Conservation (phyloP, 2,329 filamentous ascomycete species). For the Leptographium galeiforme region DNA sequence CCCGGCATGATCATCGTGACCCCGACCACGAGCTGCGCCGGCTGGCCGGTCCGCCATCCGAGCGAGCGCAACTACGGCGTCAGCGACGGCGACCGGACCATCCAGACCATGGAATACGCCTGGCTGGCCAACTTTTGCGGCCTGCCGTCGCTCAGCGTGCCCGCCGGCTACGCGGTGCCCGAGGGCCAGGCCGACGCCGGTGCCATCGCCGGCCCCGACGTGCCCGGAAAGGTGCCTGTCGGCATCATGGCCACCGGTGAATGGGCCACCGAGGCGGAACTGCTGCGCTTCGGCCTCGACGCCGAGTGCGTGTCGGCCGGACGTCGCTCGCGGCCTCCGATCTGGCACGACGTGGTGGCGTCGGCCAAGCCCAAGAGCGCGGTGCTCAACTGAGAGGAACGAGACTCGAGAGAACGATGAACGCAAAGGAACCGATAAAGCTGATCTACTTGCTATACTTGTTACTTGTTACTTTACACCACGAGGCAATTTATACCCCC, state of each 20-base stretch:
- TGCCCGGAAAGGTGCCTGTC: slow-evolving; percentile 30
- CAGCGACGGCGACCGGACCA: slow-evolving; percentile 31
- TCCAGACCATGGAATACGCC: slow-evolving; percentile 34
- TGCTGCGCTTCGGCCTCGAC: slow-evolving; percentile 35
- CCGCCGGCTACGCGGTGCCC: slow-evolving; percentile 30
- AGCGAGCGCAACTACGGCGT: slow-evolving; percentile 26
- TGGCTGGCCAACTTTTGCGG: slow-evolving; percentile 40
- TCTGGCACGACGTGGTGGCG: slow-evolving; percentile 32
- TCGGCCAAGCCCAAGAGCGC: slow-evolving; percentile 16
- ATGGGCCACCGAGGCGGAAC: slow-evolving; percentile 36
- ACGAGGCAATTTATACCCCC: no score
- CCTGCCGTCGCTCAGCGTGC: slow-evolving; percentile 29
- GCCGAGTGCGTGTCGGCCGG: slow-evolving; percentile 26
- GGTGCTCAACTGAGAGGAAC: not conserved
- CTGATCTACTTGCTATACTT: no score
- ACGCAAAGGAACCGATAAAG: no score
- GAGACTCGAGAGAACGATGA: no score
- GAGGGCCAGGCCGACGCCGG: slow-evolving; percentile 19
- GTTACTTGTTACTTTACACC: no score
- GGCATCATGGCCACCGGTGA: slow-evolving; percentile 43
- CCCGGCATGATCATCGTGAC: slow-evolving; percentile 60
- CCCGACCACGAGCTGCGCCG: slow-evolving; percentile 45
- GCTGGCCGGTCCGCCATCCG: slow-evolving; percentile 25
- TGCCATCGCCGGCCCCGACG: slow-evolving; percentile 18
- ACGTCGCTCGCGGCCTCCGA: slow-evolving; percentile 20